Evolutionary conservation across 305 asterid species (phyloP), one percentile per base, ranked within the genome.

Genomic region (Salvia sclarea): DNA sequence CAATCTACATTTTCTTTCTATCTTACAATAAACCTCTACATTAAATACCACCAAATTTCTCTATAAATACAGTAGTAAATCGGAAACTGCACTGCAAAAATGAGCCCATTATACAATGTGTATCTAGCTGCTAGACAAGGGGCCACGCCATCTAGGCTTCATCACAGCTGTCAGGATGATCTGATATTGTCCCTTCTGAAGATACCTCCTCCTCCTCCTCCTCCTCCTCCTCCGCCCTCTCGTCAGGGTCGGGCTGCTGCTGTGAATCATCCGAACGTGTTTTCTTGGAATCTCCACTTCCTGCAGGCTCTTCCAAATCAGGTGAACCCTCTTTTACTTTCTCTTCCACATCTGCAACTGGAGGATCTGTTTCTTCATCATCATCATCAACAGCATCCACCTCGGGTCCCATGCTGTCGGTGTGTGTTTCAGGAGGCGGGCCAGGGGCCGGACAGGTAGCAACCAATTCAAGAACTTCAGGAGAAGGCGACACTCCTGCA

Each of bases 111-210:
- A n/a, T 47, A 24, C 40, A 33, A 62, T 43, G 21, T 28, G 20
- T 40, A 43, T 25, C 30, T 45, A n/a, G n/a, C n/a, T n/a, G n/a
- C n/a, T n/a, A 14, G 61, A 33, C 40, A 54, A 45, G 64, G 37
- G 18, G 30, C 60, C 48, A 28, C 5, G 33, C 4, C 33, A 11
- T 20, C 81, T 70, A 85, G 20, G 64, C 80, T 71, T 81, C 85
- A 73, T 14, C 76, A 44, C 70, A 72, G 75, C 69, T 68, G 13
- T 62, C 73, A 59, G 69, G 77, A 50, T 72, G 67, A 72, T 78
- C 83, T 4, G 94, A 79, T 17, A 84, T 40, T 1, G 88, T 85
- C 75, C 79, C 94, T 71, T 89, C 89, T 2, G 95, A 89, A 49
- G 92, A 87, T 30, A 69, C 48, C 58, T 76, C 86, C 53, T 74